A percentile compares a stretch with the other conserved stretches of the same genome.
Conservation (phyloP, 768 basidiomycete genomes). For the Phylloporus sp. region DNA sequence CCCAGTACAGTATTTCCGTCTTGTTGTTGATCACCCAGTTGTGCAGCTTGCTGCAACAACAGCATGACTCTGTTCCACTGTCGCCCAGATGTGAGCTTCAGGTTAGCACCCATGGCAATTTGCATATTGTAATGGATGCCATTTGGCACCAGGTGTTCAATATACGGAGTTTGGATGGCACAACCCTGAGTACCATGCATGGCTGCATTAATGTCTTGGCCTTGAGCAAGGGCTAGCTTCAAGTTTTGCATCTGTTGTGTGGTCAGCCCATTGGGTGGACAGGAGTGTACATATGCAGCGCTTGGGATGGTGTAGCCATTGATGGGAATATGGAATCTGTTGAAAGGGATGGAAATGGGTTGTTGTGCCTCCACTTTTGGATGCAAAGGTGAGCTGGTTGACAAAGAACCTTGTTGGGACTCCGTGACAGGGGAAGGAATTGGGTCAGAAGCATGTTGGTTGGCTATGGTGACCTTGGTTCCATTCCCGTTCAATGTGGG, state of each 20-base stretch:
- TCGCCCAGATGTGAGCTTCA: constrained; percentile 36
- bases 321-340: constrained; percentile 47
- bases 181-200: constrained; percentile 33
- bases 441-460: constrained; percentile 21
- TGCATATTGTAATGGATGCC: constrained; percentile 30
- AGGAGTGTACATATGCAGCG: constrained; percentile 31
- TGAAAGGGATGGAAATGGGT: constrained; percentile 34
- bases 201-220: constrained; percentile 35
- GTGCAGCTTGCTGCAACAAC: constrained; percentile 20
- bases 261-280: constrained; percentile 40
- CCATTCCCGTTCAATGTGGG: constrained; percentile 22
- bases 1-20: constrained; percentile 25
- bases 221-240: constrained; percentile 49
- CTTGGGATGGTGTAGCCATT: constrained; percentile 37
- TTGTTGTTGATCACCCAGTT: constrained; percentile 19
- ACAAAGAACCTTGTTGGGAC: constrained; percentile 20
- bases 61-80: constrained; percentile 34
- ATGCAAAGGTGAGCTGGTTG: constrained; percentile 37
- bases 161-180: constrained; percentile 33
- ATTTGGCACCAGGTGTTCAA: constrained; percentile 27
- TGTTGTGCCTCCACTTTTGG: constrained; percentile 48
- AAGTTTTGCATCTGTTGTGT: constrained; percentile 57
- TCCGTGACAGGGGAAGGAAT: constrained; percentile 13
- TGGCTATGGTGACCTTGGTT: constrained; percentile 27
- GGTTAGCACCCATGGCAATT: constrained; percentile 19